A percentile compares a stretch with the other conserved stretches of the same genome.
These are phyloP conservation scores for Mucor irregularis DNA, from an alignment of 371 early-diverging fungal genomes.

Conservation along the genomic window DNA sequence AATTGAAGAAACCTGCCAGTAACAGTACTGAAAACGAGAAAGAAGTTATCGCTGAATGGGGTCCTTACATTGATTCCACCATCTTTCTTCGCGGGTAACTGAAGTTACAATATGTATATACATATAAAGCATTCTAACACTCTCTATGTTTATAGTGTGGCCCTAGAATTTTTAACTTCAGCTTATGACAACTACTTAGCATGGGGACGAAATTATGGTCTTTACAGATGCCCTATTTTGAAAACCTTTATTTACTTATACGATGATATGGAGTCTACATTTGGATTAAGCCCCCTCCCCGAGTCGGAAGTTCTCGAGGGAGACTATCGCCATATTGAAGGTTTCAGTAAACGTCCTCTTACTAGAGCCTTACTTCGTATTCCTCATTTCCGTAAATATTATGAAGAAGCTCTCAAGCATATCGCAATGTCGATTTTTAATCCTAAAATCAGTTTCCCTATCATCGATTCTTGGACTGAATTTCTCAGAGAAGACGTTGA, in stretches of 20 bases:
- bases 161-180: constrained; percentile 25
- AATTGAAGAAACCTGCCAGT: neutral
- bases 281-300: constrained; percentile 1
- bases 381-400: constrained; percentile 2
- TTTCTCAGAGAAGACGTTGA: constrained; percentile 25
- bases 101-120: neutral
- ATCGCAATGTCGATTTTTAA: neutral
- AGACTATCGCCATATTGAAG: neutral
- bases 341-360: constrained; percentile 3
- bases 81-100: constrained; percentile 1
- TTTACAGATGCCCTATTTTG: constrained; percentile 20
- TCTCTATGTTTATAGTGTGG: constrained; percentile 12
- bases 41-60: neutral
- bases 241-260: constrained; percentile 4
- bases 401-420: constrained; percentile 6
- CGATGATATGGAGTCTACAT: constrained; percentile 13
- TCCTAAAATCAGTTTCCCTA: neutral
- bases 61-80: neutral
- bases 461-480: constrained; percentile 12
- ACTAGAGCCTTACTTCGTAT: constrained; percentile 1
- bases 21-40: neutral
- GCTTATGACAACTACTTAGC: constrained; percentile 27
- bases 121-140: neutral
- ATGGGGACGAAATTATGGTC: constrained; percentile 21
- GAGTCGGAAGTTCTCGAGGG: neutral